phyloP scores from a whole-genome alignment of 73 alveolate genomes.

The Vitrella brassicaformis region DNA sequence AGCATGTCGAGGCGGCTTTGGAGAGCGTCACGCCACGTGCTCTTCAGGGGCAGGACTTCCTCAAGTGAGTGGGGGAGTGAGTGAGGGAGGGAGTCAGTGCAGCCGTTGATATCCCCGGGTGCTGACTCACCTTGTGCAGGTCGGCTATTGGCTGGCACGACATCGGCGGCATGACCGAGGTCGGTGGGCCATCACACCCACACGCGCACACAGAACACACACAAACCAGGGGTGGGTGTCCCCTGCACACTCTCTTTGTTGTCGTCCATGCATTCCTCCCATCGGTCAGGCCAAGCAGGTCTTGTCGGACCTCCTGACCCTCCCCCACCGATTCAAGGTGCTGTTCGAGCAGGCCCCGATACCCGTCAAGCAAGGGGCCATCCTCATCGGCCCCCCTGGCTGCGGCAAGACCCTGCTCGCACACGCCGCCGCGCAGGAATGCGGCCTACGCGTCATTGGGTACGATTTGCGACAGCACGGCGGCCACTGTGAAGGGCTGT shows the following conservation, averaged over 20 bases:
- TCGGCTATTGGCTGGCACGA: neutral
- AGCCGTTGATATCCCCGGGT: neutral
- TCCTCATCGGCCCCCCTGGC: slow-evolving; percentile 56
- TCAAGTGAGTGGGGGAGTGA: neutral
- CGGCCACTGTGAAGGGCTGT: no score
- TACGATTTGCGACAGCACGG: no score
- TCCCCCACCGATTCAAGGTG: neutral
- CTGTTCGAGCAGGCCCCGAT: neutral
- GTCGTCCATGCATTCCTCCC: neutral
- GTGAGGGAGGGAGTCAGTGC: neutral
- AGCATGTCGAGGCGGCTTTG: neutral
- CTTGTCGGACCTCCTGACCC: neutral
- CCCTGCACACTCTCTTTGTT: neutral
- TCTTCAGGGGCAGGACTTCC: neutral
- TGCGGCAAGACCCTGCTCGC: slow-evolving; percentile 52
- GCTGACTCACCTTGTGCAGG: neutral
- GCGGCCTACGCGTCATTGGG: neutral
- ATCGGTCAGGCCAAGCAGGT: neutral
- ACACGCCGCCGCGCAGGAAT: slow-evolving; percentile 40
- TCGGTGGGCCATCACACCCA: neutral
- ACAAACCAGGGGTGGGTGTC: no score
- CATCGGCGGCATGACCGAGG: neutral
- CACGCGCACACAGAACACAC: neutral
- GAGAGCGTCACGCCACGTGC: neutral
- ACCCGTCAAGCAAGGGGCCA: slow-evolving; percentile 33